These are phyloP conservation scores for Penicillium maclennaniae DNA, from an alignment of 495 filamentous ascomycete species.

Conservation along the genomic window DNA sequence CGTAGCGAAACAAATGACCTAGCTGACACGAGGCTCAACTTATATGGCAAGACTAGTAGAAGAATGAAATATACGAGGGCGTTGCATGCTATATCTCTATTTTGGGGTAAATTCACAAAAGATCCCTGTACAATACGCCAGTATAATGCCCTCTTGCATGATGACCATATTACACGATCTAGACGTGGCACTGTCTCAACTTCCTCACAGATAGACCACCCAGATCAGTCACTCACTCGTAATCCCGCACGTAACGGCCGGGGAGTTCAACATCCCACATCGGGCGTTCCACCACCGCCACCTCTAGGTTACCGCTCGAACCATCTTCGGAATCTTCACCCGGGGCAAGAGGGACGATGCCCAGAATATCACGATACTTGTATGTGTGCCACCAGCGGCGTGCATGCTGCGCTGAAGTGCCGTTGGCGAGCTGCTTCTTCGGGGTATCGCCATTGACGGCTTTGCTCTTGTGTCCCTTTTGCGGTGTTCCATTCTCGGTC, in stretches of 20 bases:
- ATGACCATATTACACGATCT: conserved; percentile 14
- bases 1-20: no score
- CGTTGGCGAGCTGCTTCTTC: conserved; percentile 28
- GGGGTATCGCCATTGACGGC: conserved; percentile 9
- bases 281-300: conserved; percentile 84
- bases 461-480: conserved; percentile 23
- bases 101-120: conserved; percentile 5
- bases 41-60: background rate
- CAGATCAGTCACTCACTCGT: conserved; percentile 45
- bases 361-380: conserved; percentile 88
- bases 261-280: conserved; percentile 79
- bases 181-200: conserved; percentile 7
- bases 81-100: conserved; percentile 5
- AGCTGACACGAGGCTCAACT: background rate
- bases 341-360: conserved; percentile 66
- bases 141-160: conserved; percentile 22
- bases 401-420: conserved; percentile 19
- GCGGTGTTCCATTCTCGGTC: conserved; percentile 33
- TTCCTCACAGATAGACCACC: background rate
- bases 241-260: conserved; percentile 64
- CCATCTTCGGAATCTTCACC: conserved; percentile 17
- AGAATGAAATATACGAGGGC: background rate
- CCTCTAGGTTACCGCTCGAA: conserved; percentile 54
- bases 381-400: conserved; percentile 71
- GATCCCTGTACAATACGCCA: conserved; percentile 24